Evolutionary conservation across 805 yeast genomes (phyloP), one percentile per base, ranked within the genome.

Genomic region (Saccharomycopsis sp.): DNA sequence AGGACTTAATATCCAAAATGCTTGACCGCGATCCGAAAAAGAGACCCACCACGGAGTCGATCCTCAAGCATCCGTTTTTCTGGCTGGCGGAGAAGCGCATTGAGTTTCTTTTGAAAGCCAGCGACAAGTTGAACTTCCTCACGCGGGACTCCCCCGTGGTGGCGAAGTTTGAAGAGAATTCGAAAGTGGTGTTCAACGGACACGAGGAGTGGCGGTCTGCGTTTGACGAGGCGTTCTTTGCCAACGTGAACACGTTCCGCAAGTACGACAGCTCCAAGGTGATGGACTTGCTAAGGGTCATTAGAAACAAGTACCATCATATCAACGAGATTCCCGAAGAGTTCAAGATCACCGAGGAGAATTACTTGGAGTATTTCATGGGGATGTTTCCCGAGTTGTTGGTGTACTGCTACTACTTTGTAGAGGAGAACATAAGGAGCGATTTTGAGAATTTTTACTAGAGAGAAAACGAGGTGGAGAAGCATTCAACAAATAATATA

Each of bases 261-360:
- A 88, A 86, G 58, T 92, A 92, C 58, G 80, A 80, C 49, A 72
- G 81, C 0, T 75, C 71, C 43, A 82, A 77, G 52, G 60, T 92
- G 34, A 75, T 87, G 77, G 98, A 92, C 57, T 62, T 92, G 38
- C 61, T 92, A 44, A 67, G 99, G 44, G 96, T 96, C 0, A 60
- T 92, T 51, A 69, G 99, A 52, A 92, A 92, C 63, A 92, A 92
- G 59, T 80, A 85, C 54, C 97, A 92, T 58, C 99, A 92, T 58
- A 89, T 72, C 58, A 86, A 86, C 61, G 98, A 92, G 57, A 62
- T 88, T 55, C 95, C 96, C 1, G 68, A 62, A 7, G 71, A 65
- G 10, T 66, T 92, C 43, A 76, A 74, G 39, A 56, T 55, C 12
- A 67, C 73, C 37, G 80, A 92, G 74, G 80, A 75, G 37, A 96